Evolutionary conservation across 345 rosid species (phyloP).

Genomic region (Sapria himalayana): DNA sequence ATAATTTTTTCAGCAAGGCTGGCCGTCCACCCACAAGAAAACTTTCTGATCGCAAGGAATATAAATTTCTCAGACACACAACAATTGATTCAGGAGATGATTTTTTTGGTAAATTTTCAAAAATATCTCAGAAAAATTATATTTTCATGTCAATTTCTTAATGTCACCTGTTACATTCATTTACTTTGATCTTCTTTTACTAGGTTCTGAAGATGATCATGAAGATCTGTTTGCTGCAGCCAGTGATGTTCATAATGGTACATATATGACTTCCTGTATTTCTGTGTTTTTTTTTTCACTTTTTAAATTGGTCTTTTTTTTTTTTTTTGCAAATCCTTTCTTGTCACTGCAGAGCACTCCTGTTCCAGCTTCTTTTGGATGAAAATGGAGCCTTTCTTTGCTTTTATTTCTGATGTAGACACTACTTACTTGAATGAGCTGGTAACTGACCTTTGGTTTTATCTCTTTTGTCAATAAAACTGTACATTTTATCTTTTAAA

Average conservation of each 20-base stretch:
- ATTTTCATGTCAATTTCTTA: background rate
- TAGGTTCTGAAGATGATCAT: constrained; percentile 60
- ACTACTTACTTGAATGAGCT: constrained; percentile 46
- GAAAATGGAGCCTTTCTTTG: constrained; percentile 62
- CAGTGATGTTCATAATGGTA: constrained; percentile 55
- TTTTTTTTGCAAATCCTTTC: no score
- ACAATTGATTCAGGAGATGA: constrained; percentile 33
- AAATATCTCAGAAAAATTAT: constrained; percentile 7
- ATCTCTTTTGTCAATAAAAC: constrained; percentile 3
- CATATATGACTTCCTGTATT: constrained; percentile 3
- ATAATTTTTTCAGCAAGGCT: constrained; percentile 43
- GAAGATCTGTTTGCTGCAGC: constrained; percentile 78
- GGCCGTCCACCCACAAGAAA: constrained; percentile 88
- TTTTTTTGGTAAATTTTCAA: constrained; percentile 47
- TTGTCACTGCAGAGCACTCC: constrained; percentile 32
- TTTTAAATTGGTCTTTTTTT: constrained; percentile 2
- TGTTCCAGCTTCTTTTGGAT: constrained; percentile 46
- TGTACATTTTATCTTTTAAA: background rate
- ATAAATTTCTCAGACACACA: constrained; percentile 48
- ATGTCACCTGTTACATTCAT: constrained; percentile 10
- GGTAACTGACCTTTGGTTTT: constrained; percentile 19
- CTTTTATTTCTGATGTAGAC: constrained; percentile 47
- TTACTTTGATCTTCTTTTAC: constrained; percentile 22
- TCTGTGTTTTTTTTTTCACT: constrained; percentile 6
- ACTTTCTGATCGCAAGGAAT: constrained; percentile 74